phyloP scores from a whole-genome alignment of 108 stramenopile genomes.

The Mayamaea pseudoterrestris region DNA sequence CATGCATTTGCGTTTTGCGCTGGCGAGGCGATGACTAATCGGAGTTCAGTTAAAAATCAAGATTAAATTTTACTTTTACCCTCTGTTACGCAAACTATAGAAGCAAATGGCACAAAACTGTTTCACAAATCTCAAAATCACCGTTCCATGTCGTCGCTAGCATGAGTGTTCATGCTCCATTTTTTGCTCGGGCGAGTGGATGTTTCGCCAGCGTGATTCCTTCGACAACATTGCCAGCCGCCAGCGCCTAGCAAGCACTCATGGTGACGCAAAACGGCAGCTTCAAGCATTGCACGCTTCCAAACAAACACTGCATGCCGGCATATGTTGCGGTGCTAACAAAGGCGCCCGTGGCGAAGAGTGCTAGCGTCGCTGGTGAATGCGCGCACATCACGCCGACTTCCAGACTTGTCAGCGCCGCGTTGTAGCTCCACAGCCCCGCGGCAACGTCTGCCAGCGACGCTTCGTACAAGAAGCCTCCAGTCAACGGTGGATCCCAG shows the following conservation, averaged over 20 bases:
- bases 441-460: conserved; percentile 29
- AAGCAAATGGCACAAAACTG: too few relatives aligned
- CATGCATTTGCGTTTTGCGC: too few relatives aligned
- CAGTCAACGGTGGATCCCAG: conserved; percentile 42
- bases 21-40: too few relatives aligned
- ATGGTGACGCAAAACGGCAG: conserved; percentile 68
- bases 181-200: conserved; percentile 70
- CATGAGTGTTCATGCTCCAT: conserved; percentile 8
- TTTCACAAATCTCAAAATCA: too few relatives aligned
- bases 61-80: too few relatives aligned
- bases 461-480: conserved; percentile 25
- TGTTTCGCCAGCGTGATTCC: conserved; percentile 34
- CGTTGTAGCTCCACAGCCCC: conserved; percentile 69
- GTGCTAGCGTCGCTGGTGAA: conserved; percentile 25
- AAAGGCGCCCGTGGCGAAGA: conserved; percentile 50
- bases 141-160: too few relatives aligned
- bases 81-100: too few relatives aligned
- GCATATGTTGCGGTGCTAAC: conserved; percentile 61
- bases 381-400: conserved; percentile 68
- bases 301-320: conserved; percentile 48
- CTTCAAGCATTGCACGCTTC: conserved; percentile 52
- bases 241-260: conserved; percentile 51
- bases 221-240: conserved; percentile 36
- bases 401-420: conserved; percentile 57
- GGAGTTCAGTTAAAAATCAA: too few relatives aligned